Base-by-base conservation (phyloP, 2,329 filamentous ascomycete species). In the Elsinoe batatas region DNA sequence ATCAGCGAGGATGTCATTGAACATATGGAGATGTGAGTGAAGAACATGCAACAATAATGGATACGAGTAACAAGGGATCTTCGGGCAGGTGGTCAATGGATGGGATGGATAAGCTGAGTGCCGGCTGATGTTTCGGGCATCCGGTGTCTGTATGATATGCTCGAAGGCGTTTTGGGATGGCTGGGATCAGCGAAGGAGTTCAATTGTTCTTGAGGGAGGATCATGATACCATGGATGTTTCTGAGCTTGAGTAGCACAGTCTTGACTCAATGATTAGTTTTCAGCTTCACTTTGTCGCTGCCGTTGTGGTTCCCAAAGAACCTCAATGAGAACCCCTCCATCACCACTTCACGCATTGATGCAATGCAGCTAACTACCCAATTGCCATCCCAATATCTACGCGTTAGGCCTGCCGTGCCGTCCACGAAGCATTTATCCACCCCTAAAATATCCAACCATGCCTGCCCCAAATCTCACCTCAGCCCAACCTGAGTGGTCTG, bases 21-120 rank as follows among this genome's bases (percentile, higher is more conserved):
- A 37, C 54, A 50, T 33, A 60, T 60, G 58, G 58, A 60, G 42
- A 58, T 60, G 32, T 60, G 54, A 60, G 47, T 49, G 44, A 20
- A 49, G 26, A 26, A 8, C 13, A 33, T 26, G 15, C 44, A 15
- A 26, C 22, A 17, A 33, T n/a, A 15, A 30, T 8, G 40, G 40
- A 26, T 22, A 22, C 26, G 10, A 44, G 18, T 44, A 44, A 44
- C 40, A 44, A 11, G 40, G 40, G 18, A 22, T 22, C 13, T n/a
- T 44, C 18, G 40, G 40, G 26, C 40, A 44, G 40, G 40, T 44
- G 40, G 40, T 44, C 40, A n/a, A 26, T 44, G 26, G 44, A 49
- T n/a, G 44, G 44, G 17, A 11, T 33, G 13, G 44, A 49, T 30
- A 53, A 46, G 37, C 35, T 53, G 20, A 18, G 36, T 49, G 18